These are phyloP conservation scores for Ogataea naganishii DNA, from an alignment of 805 yeast genomes.

Conservation along the genomic window DNA sequence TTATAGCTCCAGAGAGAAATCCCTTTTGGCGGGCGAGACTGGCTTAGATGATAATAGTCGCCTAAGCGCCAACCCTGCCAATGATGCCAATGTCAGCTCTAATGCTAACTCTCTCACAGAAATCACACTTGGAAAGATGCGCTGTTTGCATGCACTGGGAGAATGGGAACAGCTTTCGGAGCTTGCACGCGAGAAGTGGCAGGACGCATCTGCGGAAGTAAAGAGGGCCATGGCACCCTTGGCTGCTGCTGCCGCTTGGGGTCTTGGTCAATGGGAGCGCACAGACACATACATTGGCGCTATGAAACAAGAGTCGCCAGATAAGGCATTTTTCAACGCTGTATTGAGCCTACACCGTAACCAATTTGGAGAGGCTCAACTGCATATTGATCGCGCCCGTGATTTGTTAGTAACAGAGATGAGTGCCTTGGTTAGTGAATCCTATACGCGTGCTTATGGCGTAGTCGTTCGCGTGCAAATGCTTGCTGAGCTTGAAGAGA, in stretches of 20 bases:
- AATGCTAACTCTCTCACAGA: constrained; percentile 74
- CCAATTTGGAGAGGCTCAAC: constrained; percentile 72
- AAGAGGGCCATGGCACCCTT: constrained; percentile 86
- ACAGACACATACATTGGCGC: constrained; percentile 88
- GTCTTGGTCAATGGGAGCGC: constrained; percentile 91
- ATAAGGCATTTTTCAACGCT: constrained; percentile 90
- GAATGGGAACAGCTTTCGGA: constrained; percentile 93
- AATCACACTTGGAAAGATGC: constrained; percentile 94
- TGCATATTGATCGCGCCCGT: constrained; percentile 76
- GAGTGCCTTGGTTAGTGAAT: constrained; percentile 89
- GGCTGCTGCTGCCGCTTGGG: constrained; percentile 99
- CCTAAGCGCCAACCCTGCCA: no score
- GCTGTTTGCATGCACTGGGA: constrained; percentile 96
- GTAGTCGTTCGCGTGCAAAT: constrained; percentile 96
- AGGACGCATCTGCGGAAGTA: constrained; percentile 57
- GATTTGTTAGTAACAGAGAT: constrained; percentile 87
- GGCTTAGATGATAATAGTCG: no score
- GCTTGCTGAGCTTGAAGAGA: constrained; percentile 94
- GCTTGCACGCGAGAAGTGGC: constrained; percentile 84
- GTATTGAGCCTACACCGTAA: constrained; percentile 78
- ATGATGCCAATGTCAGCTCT: no score
- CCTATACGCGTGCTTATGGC: constrained; percentile 93
- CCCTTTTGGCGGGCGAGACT: constrained; percentile 21
- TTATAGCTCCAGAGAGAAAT: constrained; percentile 69
- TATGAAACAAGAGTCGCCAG: constrained; percentile 90